Percentiles rank a stretch among this genome's conserved stretches.
These are phyloP conservation scores for Pythium angustatum DNA, from an alignment of 352 stramenopile genomes.

Conservation along the genomic window DNA sequence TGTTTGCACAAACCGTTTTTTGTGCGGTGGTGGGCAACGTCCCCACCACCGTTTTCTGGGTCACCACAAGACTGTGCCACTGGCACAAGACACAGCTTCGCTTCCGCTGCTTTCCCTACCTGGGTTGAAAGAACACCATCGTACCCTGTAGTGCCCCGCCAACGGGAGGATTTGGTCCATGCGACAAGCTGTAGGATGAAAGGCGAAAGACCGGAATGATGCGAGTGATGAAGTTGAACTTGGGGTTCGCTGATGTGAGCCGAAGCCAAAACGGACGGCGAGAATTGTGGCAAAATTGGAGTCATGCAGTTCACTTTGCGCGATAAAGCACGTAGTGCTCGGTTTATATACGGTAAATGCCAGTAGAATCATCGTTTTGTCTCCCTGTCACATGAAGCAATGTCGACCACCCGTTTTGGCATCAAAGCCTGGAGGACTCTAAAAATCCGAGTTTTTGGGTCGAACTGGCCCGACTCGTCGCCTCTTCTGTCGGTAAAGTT, in stretches of 20 bases:
- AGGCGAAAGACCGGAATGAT: conserved; percentile 18
- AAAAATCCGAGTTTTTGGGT: too few species aligned
- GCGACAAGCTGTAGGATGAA: not conserved
- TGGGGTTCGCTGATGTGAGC: not conserved
- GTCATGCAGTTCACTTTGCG: not conserved
- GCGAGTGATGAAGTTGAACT: conserved; percentile 4
- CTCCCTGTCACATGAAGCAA: conserved; percentile 25
- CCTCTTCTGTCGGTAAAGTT: conserved; percentile 12
- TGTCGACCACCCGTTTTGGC: conserved; percentile 10
- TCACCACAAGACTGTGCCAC: too few species aligned
- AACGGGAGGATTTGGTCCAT: not conserved
- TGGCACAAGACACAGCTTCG: too few species aligned
- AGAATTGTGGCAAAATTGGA: not conserved
- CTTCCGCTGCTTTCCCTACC: too few species aligned
- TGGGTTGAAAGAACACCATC: too few species aligned
- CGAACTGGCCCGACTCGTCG: not conserved
- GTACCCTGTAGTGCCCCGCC: too few species aligned
- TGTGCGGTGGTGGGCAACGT: not conserved
- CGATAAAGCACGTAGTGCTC: not conserved
- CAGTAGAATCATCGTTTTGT: conserved; percentile 7
- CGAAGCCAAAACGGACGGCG: not conserved
- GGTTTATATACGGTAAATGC: not conserved
- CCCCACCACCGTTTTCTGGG: not conserved
- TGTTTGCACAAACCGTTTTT: conserved; percentile 20
- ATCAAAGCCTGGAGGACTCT: not conserved